Conservation (phyloP, 2,329 filamentous ascomycete species). For the Colletotrichum limetticola region DNA sequence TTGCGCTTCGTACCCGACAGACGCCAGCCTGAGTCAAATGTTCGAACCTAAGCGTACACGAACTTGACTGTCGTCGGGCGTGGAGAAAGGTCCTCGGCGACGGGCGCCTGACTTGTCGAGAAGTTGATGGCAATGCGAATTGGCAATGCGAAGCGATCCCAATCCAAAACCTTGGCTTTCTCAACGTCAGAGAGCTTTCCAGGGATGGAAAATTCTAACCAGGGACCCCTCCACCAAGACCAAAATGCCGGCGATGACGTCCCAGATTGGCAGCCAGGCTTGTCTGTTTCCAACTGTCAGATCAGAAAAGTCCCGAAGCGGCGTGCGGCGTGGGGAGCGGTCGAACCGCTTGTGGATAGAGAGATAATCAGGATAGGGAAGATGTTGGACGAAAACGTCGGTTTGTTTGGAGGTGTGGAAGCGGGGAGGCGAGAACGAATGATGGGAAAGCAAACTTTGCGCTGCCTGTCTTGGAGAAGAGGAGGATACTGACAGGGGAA, state of each 20-base stretch:
- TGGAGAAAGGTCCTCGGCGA: neutral
- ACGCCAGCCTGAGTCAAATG: neutral
- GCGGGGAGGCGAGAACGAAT: slow-evolving; percentile 16
- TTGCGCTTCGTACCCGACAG: neutral
- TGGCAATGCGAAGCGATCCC: neutral
- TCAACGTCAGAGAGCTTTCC: neutral
- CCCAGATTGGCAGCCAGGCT: slow-evolving; percentile 18
- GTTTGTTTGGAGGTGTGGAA: slow-evolving; percentile 9
- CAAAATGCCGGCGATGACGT: slow-evolving; percentile 23
- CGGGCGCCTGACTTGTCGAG: neutral
- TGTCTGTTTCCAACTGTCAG: slow-evolving; percentile 28
- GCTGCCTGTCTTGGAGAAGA: slow-evolving; percentile 2
- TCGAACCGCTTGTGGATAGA: slow-evolving; percentile 28
- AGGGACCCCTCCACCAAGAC: slow-evolving; percentile 7
- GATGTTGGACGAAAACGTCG: slow-evolving; percentile 31
- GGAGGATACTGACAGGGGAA: neutral
- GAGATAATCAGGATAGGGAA: slow-evolving; percentile 11
- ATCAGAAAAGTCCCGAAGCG: slow-evolving; percentile 26
- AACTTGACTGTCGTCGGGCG: neutral
- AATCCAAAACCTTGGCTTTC: slow-evolving; percentile 5
- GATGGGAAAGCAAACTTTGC: neutral
- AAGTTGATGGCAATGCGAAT: neutral
- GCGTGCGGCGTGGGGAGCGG: slow-evolving; percentile 23
- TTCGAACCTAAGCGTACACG: neutral
- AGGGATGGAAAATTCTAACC: neutral